phyloP scores from a whole-genome alignment of 108 stramenopile genomes.

The Discostella stelligeroides region DNA sequence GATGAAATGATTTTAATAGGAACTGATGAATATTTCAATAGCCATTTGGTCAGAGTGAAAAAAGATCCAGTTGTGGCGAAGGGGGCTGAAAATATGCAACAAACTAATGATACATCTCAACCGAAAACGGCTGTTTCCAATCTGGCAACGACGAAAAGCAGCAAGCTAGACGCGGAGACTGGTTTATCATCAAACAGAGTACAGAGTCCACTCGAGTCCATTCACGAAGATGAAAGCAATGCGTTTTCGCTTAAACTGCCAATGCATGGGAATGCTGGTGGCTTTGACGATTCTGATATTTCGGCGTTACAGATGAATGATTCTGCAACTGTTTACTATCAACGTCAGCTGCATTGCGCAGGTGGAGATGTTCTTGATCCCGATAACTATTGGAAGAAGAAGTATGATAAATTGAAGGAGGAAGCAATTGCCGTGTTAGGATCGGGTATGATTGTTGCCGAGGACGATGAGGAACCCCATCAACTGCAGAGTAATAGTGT shows the following conservation, averaged over 20 bases:
- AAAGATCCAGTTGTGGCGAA: constrained; percentile 3
- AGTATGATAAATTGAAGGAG: constrained; percentile 39
- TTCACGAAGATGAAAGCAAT: constrained; percentile 31
- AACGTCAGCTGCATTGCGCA: not conserved
- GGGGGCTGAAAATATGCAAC: not conserved
- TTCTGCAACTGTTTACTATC: constrained; percentile 46
- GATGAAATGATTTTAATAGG: not conserved
- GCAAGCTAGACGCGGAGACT: not conserved
- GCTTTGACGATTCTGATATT: constrained; percentile 43
- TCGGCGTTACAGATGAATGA: constrained; percentile 45
- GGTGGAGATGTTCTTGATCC: not conserved
- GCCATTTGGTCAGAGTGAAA: constrained; percentile 11
- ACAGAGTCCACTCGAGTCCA: not conserved
- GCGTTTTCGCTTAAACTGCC: constrained; percentile 43
- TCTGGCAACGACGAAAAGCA: not conserved
- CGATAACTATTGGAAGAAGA: constrained; percentile 39
- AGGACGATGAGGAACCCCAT: constrained; percentile 11
- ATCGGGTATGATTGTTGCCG: not conserved
- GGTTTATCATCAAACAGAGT: not conserved
- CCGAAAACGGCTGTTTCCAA: not conserved
- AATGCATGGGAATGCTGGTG: constrained; percentile 21
- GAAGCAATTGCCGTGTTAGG: constrained; percentile 11
- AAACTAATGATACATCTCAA: not conserved
- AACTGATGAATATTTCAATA: constrained; percentile 1
- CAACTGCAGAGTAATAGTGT: not conserved